phyloP scores from a whole-genome alignment of 306 rosid genomes.

The Malus sieversii region DNA sequence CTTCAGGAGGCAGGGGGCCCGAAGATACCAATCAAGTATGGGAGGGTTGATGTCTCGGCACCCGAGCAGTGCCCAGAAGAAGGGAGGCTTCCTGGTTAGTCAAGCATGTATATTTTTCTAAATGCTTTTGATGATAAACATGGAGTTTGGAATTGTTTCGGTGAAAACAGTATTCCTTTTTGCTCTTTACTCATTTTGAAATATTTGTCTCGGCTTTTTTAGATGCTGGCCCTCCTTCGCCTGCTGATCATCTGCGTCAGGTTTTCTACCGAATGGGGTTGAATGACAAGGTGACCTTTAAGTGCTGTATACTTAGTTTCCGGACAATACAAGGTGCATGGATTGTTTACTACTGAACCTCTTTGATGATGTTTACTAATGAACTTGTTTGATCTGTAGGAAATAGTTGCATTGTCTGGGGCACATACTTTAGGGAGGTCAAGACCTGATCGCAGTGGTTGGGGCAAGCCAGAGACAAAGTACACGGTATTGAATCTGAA shows the following conservation, averaged over 20 bases:
- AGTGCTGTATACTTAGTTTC: background rate
- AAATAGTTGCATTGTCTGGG: slow-evolving; percentile 95
- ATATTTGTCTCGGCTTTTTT: slow-evolving; percentile 14
- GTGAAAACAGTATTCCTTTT: background rate
- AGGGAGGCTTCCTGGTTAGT: slow-evolving; percentile 93
- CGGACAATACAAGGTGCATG: background rate
- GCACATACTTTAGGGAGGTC: slow-evolving; percentile 94
- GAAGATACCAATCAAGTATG: slow-evolving; percentile 92
- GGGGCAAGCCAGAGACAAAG: slow-evolving; percentile 98
- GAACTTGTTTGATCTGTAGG: slow-evolving; percentile 44
- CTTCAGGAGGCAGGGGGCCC: slow-evolving; percentile 97
- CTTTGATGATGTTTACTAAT: slow-evolving; percentile 19
- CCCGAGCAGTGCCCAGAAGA: slow-evolving; percentile 94
- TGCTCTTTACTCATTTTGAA: background rate
- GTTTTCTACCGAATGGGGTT: slow-evolving; percentile 97
- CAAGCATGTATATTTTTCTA: background rate
- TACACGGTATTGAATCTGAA: slow-evolving; percentile 56
- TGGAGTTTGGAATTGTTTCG: background rate
- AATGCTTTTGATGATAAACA: background rate
- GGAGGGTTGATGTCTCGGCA: slow-evolving; percentile 65
- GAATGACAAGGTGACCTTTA: slow-evolving; percentile 60
- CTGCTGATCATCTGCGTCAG: slow-evolving; percentile 81
- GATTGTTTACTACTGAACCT: slow-evolving; percentile 19
- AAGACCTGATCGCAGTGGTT: slow-evolving; percentile 96
- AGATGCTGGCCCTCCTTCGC: slow-evolving; percentile 97